These are phyloP conservation scores for Datura wrightii DNA, from an alignment of 257 asterid species.

Conservation along the genomic window DNA sequence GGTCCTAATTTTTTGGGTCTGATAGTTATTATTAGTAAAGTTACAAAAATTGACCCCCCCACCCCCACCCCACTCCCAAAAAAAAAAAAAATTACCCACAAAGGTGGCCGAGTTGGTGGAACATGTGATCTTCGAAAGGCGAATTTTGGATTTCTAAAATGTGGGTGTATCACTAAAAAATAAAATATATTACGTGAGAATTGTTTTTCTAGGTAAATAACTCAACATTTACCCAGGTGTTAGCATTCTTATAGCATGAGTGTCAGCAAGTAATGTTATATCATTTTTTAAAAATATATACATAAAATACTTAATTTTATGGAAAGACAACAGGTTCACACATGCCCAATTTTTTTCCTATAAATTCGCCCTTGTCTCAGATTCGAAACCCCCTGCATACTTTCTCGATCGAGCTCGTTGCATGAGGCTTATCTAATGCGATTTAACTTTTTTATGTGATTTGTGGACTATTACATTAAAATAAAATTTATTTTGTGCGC, in stretches of 20 bases:
- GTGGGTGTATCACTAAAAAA: too few relatives aligned
- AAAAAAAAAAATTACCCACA: neutral
- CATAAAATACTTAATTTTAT: too few relatives aligned
- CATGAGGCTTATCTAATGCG: neutral
- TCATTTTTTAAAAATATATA: too few relatives aligned
- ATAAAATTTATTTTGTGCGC: neutral
- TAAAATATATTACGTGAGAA: too few relatives aligned
- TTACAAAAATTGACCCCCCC: neutral
- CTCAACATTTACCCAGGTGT: too few relatives aligned
- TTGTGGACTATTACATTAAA: accelerated
- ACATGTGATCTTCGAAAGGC: neutral
- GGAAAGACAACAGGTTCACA: too few relatives aligned
- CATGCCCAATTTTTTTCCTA: too few relatives aligned
- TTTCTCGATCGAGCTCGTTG: neutral
- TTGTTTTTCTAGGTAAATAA: too few relatives aligned
- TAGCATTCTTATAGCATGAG: too few relatives aligned
- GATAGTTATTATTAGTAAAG: neutral
- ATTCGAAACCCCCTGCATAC: neutral
- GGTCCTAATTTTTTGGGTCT: conserved; percentile 30
- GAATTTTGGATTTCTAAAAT: too few relatives aligned
- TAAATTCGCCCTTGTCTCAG: too few relatives aligned
- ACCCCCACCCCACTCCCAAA: neutral
- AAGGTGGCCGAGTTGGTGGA: neutral
- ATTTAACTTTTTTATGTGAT: neutral
- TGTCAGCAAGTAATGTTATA: too few relatives aligned